Percentiles rank a stretch among this genome's conserved stretches.
These are phyloP conservation scores for Penicillium verhagenii DNA, from an alignment of 495 filamentous ascomycete genomes.

Conservation along the genomic window DNA sequence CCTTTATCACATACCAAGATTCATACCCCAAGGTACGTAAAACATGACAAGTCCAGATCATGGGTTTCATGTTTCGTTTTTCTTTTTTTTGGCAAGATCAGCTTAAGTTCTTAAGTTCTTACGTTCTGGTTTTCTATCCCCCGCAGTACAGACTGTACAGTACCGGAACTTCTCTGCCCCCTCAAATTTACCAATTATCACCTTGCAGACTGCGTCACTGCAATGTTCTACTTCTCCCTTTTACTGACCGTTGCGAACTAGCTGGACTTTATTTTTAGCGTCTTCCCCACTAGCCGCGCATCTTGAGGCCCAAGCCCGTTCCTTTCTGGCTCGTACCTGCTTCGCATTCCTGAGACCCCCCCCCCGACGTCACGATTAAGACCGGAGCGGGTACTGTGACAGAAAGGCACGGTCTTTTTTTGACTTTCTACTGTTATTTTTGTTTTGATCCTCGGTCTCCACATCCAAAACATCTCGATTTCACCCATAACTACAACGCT, in stretches of 20 bases:
- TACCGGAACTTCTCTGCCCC: neutral
- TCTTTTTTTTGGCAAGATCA: slow-evolving; percentile 30
- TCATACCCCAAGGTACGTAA: slow-evolving; percentile 23
- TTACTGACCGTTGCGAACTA: slow-evolving; percentile 13
- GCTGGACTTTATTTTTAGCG: neutral
- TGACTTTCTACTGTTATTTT: neutral
- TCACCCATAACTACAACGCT: neutral
- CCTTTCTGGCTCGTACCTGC: slow-evolving; percentile 15
- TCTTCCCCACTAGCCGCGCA: neutral
- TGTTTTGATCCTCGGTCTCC: slow-evolving; percentile 3
- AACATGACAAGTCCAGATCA: slow-evolving; percentile 13
- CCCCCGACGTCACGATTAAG: slow-evolving; percentile 20
- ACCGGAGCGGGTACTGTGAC: slow-evolving; percentile 15
- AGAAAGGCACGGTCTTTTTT: slow-evolving; percentile 10
- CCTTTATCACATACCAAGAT: slow-evolving; percentile 13
- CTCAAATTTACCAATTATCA: slow-evolving; percentile 1
- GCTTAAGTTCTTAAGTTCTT: slow-evolving; percentile 1
- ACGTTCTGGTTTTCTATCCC: neutral
- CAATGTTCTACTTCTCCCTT: slow-evolving; percentile 15
- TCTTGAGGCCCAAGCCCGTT: slow-evolving; percentile 2
- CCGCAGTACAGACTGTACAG: slow-evolving; percentile 4
- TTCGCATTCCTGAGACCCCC: slow-evolving; percentile 17
- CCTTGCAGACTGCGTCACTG: slow-evolving; percentile 37
- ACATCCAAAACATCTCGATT: neutral
- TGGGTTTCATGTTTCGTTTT: neutral